These are phyloP conservation scores for Penicillium robsamsonii DNA, from an alignment of 495 filamentous ascomycete genomes.

Conservation along the genomic window DNA sequence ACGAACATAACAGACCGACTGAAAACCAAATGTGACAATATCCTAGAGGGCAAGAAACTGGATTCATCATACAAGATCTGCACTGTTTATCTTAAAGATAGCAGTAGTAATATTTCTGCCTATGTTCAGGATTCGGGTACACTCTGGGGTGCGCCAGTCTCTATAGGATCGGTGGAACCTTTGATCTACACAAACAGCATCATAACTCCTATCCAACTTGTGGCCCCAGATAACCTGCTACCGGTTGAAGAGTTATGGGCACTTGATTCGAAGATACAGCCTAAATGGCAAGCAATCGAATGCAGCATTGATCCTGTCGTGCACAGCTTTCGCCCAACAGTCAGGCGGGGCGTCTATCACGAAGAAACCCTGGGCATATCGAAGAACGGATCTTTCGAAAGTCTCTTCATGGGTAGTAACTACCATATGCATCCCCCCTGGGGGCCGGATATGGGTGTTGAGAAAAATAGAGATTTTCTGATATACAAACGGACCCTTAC, in stretches of 20 bases:
- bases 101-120: neutral
- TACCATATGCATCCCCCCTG: neutral
- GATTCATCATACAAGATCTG: neutral
- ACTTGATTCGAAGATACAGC: too few relatives aligned
- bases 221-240: neutral
- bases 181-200: neutral
- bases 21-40: neutral
- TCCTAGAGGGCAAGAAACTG: neutral
- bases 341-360: conserved; percentile 3
- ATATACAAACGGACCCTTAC: neutral
- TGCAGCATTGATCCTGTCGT: conserved; percentile 16
- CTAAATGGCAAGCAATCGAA: conserved; percentile 10
- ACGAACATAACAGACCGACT: conserved; percentile 15
- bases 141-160: neutral
- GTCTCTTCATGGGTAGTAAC: neutral
- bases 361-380: conserved; percentile 13
- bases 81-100: neutral
- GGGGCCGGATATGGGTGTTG: neutral
- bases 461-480: neutral
- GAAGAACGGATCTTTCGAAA: neutral
- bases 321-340: conserved; percentile 12
- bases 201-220: neutral
- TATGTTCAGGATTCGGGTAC: neutral
- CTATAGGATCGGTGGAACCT: neutral
- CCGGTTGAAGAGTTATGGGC: too few relatives aligned